Conservation (phyloP, 164 flowering plant genomes). For the Magnolia sinica region DNA sequence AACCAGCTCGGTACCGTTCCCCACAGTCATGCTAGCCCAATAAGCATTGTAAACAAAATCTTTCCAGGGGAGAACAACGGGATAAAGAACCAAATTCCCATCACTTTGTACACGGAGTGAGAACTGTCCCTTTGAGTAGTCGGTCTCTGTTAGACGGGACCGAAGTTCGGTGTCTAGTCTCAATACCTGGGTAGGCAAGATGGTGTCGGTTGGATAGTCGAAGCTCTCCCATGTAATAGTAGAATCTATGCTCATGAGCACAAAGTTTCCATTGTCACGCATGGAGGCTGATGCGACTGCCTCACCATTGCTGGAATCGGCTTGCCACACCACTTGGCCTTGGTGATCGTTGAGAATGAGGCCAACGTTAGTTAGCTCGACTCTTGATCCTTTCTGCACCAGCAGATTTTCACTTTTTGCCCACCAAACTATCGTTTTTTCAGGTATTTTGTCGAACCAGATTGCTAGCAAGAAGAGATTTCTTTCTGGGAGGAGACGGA, state of each 20-base stretch:
- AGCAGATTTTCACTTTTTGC: slow-evolving; percentile 16
- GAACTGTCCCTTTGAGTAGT: slow-evolving; percentile 1
- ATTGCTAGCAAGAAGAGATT: slow-evolving; percentile 29
- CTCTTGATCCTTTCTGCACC: slow-evolving; percentile 29
- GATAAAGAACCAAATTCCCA: slow-evolving; percentile 4
- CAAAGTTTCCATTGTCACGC: slow-evolving; percentile 49
- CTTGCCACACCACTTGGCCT: slow-evolving; percentile 15
- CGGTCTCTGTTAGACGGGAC: neutral
- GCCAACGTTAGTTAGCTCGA: slow-evolving; percentile 25
- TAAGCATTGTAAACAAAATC: neutral
- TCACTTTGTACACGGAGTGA: neutral
- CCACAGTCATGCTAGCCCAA: neutral
- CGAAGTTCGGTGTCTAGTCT: neutral
- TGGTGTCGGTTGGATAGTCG: neutral
- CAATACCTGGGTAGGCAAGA: slow-evolving; percentile 12
- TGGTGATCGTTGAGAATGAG: slow-evolving; percentile 22
- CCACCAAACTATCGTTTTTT: slow-evolving; percentile 38
- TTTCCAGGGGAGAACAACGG: neutral
- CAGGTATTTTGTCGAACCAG: slow-evolving; percentile 36
- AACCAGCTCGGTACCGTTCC: slow-evolving; percentile 12
- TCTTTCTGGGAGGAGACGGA: slow-evolving; percentile 10
- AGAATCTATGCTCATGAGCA: slow-evolving; percentile 14
- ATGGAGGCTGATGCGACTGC: slow-evolving; percentile 29
- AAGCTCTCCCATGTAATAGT: slow-evolving; percentile 8
- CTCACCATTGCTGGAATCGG: neutral